Conservation (phyloP, 129 eudicot species). For the Daucus carota region DH1_v3.0 NC_030389.2:13127001-13127500, state of each 20-base stretch:
- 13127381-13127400: constrained; percentile 37
- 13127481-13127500: neutral
- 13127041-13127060: neutral
- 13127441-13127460: neutral
- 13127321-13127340: constrained; percentile 13
- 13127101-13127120: constrained; percentile 60
- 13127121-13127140: constrained; percentile 35
- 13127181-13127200: constrained; percentile 41
- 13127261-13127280: constrained; percentile 35
- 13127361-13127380: constrained; percentile 40
- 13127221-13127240: constrained; percentile 44
- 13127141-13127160: constrained; percentile 19
- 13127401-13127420: constrained; percentile 30
- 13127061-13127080: neutral
- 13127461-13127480: neutral
- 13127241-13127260: constrained; percentile 39
- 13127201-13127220: constrained; percentile 44
- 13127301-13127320: neutral
- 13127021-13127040: no score
- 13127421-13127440: constrained; percentile 38
- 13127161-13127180: constrained; percentile 29
- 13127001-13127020: no score
- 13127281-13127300: neutral
- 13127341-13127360: constrained; percentile 49
- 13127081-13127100: neutral